A percentile compares a stretch with the other conserved stretches of the same genome.
phyloP scores from a whole-genome alignment of 331 rosid genomes.

The Dryas integrifolia region DNA sequence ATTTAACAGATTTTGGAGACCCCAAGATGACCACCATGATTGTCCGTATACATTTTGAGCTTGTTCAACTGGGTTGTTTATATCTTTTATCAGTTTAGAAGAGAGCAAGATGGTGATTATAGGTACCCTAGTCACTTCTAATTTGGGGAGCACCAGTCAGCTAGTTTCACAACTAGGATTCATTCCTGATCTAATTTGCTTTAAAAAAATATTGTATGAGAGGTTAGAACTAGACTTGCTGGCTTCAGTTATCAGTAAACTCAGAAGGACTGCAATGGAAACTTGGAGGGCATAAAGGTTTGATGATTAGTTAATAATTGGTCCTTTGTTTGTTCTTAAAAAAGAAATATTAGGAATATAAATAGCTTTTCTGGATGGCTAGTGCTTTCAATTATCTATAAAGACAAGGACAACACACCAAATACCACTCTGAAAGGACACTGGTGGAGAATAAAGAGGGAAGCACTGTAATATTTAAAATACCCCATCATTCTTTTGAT shows the following conservation, averaged over 20 bases:
- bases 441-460: constrained; percentile 82
- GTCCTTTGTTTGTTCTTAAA: constrained; percentile 24
- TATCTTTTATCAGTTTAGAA: too few species aligned
- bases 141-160: too few species aligned
- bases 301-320: constrained; percentile 30
- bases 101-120: too few species aligned
- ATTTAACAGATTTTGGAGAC: background rate
- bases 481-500: constrained; percentile 24
- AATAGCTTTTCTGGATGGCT: constrained; percentile 46
- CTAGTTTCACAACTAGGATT: too few species aligned
- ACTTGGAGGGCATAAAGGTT: constrained; percentile 40
- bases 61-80: background rate
- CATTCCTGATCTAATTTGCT: too few species aligned
- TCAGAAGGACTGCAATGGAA: constrained; percentile 33
- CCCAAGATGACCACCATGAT: background rate
- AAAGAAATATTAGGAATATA: constrained; percentile 51
- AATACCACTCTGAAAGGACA: constrained; percentile 48
- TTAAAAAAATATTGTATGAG: background rate
- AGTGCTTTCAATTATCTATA: constrained; percentile 61
- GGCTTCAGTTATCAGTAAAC: background rate
- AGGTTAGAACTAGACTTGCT: background rate
- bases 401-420: constrained; percentile 67
- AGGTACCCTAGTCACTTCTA: too few species aligned
- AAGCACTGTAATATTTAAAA: constrained; percentile 20
- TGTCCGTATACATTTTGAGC: background rate